A percentile compares a stretch with the other conserved stretches of the same genome.
Conservation (phyloP, 2,329 filamentous ascomycete genomes). For the Eutypella sp. region DNA sequence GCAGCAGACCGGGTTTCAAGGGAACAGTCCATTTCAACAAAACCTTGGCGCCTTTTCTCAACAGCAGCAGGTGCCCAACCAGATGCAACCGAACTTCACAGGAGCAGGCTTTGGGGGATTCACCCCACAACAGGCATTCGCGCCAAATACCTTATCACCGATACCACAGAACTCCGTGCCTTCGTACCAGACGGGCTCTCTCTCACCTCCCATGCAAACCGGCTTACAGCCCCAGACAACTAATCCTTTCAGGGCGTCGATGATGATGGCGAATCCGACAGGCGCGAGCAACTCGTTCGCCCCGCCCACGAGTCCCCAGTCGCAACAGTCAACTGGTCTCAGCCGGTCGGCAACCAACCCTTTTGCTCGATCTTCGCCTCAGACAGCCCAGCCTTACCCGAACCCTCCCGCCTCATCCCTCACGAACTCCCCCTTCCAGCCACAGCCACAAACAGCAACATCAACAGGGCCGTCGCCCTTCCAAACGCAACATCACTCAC, state of each 20-base stretch:
- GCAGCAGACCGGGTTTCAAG: conserved; percentile 32
- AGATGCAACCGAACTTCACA: conserved; percentile 47
- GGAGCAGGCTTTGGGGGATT: conserved; percentile 84
- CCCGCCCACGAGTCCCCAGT: conserved; percentile 35
- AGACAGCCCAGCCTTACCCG: conserved; percentile 33
- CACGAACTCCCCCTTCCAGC: conserved; percentile 10
- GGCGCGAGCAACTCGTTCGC: conserved; percentile 39
- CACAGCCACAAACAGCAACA: not conserved
- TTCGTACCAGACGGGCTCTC: conserved; percentile 44
- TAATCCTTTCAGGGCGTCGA: conserved; percentile 92
- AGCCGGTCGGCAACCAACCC: conserved; percentile 75
- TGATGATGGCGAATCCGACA: conserved; percentile 60
- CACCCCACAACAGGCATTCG: conserved; percentile 57
- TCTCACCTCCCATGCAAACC: conserved; percentile 34
- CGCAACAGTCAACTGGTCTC: conserved; percentile 22
- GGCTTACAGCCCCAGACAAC: conserved; percentile 55
- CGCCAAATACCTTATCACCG: conserved; percentile 46
- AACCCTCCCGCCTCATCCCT: conserved; percentile 20
- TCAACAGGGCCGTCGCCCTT: conserved; percentile 43
- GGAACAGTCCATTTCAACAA: conserved; percentile 39
- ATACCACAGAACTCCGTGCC: conserved; percentile 55
- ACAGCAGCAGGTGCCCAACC: conserved; percentile 36
- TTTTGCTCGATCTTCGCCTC: conserved; percentile 66
- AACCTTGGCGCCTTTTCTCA: conserved; percentile 25
- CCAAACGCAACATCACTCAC: conserved; percentile 34